Evolutionary conservation across 371 early-diverging fungal genomes (phyloP), one percentile per base, ranked within the genome.

Genomic region (Lichtheimia ramosa): DNA sequence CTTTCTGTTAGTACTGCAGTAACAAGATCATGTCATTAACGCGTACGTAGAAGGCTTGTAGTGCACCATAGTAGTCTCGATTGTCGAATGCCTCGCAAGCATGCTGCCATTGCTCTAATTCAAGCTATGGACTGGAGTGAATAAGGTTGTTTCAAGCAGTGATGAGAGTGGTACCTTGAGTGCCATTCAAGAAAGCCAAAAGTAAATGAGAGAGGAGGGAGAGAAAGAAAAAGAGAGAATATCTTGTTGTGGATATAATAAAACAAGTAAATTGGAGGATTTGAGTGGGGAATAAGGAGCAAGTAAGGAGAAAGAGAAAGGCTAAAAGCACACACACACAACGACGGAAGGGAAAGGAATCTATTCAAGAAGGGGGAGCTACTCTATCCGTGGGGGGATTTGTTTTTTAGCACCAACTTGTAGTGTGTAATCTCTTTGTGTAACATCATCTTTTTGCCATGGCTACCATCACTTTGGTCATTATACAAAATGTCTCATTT

Each of bases 31-130:
- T n/a, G 1, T 46, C n/a, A 20, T 27, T 21, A 24, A 54, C 40
- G 8, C n/a, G 18, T 59, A 80, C 81, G 51, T 73, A 71, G 54
- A 80, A 80, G 12, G 66, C 66, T 42, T 65, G 60, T 16, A 81
- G 27, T 28, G 81, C 72, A 13, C 62, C 49, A 25, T 73, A 69
- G 41, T 68, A 81, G 46, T 81, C 78, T 58, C 62, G 58, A 24
- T 60, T 65, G 52, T 81, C 81, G 60, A 70, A 77, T 8, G 77
- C 76, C 56, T 56, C 58, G 68, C 78, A 81, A 10, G 70, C 81
- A 53, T 67, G 62, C 49, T 70, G 70, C 81, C 81, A 81, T 67
- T 81, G 77, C 62, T 77, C 74, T 28, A 75, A 61, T 61, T 81
- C 81, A 58, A 74, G 67, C 80, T 80, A 53, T 16, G 16, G 34